Conservation (phyloP, 768 basidiomycete species). For the Boletus patriciae region DNA sequence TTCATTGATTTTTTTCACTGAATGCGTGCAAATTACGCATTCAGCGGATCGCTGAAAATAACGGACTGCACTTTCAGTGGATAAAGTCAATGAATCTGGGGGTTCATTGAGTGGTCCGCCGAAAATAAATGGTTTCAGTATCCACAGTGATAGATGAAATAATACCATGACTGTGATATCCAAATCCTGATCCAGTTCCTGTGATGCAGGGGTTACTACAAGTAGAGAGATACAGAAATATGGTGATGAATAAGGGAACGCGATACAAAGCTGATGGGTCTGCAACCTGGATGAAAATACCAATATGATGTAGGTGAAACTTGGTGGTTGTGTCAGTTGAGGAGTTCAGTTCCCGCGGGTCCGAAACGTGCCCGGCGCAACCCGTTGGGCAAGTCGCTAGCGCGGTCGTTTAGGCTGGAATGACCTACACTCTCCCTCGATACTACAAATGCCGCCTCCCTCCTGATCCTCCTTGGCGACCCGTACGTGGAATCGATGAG, state of each 20-base stretch:
- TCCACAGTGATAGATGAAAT: not conserved
- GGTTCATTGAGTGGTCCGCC: too few relatives aligned
- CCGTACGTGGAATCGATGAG: constrained; percentile 8
- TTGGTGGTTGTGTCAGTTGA: not conserved
- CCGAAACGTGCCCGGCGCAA: constrained; percentile 16
- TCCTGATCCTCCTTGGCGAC: constrained; percentile 1
- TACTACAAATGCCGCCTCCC: not conserved
- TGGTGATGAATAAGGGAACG: not conserved
- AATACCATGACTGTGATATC: too few relatives aligned
- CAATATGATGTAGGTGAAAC: too few relatives aligned
- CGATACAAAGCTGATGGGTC: not conserved
- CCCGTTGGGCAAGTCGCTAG: not conserved
- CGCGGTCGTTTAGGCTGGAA: not conserved
- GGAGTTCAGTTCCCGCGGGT: constrained; percentile 25
- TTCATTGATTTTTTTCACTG: too few relatives aligned
- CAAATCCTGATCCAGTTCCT: constrained; percentile 22
- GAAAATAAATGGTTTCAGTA: not conserved
- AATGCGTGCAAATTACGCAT: too few relatives aligned
- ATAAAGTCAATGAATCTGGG: too few relatives aligned
- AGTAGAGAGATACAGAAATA: not conserved
- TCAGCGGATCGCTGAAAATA: too few relatives aligned
- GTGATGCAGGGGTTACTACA: constrained; percentile 14
- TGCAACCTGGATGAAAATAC: not conserved
- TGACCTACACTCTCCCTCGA: not conserved
- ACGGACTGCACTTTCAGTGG: too few relatives aligned